Evolutionary conservation across 352 stramenopile genomes (phyloP), one percentile per base, ranked within the genome.

Genomic region (Phytopythium oedochilum): DNA sequence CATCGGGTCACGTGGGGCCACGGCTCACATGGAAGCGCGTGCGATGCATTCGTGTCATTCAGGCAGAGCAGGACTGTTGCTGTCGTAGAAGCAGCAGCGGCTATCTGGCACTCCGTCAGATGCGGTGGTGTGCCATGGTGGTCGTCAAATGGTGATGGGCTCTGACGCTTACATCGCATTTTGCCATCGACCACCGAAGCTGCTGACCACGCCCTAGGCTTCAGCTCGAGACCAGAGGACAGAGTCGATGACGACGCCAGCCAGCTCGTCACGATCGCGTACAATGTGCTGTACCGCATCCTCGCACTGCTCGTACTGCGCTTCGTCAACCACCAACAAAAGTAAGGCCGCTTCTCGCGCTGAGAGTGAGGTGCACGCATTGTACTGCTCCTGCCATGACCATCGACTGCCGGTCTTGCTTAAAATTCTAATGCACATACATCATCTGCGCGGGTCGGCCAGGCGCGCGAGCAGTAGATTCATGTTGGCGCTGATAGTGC

Each of bases 301-400:
- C 36, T 74, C 6, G 70, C 46, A 0, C 50, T 75, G 25, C 32
- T 79, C n/a, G 55, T 63, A 5, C 36, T 73, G 35, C 55, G 58
- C 39, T 59, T 51, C 50, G 26, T 62, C 42, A 63, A 53, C 25
- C 64, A 77, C 59, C 71, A 77, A 58, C 70, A 64, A 56, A 55
- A 57, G 43, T n/a, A 25, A 15, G 43, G 17, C 22, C 7, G 23
- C 11, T 49, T 20, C 12, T 17, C 10, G 11, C 14, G 12, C n/a
- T n/a, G n/a, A n/a, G n/a, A n/a, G n/a, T n/a, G n/a, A n/a, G n/a
- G n/a, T n/a, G n/a, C n/a, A 3, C 6, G 22, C 42, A 32, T 31
- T 32, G 34, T 48, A 48, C 42, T 45, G 9, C 10, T 28, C 3
- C n/a, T n/a, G n/a, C n/a, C n/a, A n/a, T n/a, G n/a, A n/a, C n/a